phyloP scores from a whole-genome alignment of 108 stramenopile genomes.

The Stephanodiscus triporus region DNA sequence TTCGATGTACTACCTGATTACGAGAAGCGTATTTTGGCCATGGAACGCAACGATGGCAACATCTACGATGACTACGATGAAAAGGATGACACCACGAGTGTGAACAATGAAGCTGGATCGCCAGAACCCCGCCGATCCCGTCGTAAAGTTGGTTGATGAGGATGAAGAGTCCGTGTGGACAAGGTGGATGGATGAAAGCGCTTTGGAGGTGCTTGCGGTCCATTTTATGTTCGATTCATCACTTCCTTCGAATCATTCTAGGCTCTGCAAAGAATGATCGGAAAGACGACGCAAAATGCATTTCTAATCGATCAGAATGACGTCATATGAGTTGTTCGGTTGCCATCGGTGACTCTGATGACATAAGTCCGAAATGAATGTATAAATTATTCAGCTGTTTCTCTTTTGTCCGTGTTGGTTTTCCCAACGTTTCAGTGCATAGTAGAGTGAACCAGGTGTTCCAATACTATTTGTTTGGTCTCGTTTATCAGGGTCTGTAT shows the following conservation, averaged over 20 bases:
- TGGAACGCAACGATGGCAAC: background rate
- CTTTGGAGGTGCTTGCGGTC: background rate
- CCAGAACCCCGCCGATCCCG: background rate
- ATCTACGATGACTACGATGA: constrained; percentile 12
- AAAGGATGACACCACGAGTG: constrained; percentile 13
- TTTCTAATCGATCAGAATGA: too few relatives aligned
- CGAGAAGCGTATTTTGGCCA: constrained; percentile 3
- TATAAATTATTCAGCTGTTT: background rate
- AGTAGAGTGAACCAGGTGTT: constrained; percentile 44
- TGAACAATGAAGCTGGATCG: constrained; percentile 16
- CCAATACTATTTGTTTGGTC: constrained; percentile 19
- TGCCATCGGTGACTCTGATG: background rate
- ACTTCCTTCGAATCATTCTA: background rate
- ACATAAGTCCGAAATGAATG: background rate
- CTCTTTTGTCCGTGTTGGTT: constrained; percentile 7
- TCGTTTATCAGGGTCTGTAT: constrained; percentile 3
- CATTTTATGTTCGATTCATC: background rate
- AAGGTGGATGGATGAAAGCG: background rate
- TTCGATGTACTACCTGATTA: constrained; percentile 10
- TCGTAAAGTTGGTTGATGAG: constrained; percentile 4
- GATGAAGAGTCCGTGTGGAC: background rate
- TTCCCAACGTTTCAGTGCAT: constrained; percentile 41
- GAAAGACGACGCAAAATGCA: background rate
- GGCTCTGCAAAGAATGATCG: background rate
- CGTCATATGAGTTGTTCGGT: background rate